Evolutionary conservation across 2,329 filamentous ascomycete genomes (phyloP).

Genomic region (Graphilbum ipis-grandicollis): DNA sequence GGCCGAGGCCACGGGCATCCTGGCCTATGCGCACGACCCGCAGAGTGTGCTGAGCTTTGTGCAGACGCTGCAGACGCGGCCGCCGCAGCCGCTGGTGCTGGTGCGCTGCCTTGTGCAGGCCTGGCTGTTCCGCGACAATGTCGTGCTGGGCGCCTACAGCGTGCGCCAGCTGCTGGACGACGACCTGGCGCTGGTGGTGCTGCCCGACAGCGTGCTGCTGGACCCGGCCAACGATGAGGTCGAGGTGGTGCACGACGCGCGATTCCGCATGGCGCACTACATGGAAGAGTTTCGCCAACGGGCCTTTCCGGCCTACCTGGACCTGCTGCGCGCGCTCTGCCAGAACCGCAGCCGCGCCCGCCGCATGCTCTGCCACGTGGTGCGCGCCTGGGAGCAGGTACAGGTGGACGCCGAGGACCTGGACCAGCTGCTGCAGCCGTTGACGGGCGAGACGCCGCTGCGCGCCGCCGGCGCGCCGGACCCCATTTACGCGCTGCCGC

Average conservation of each 20-base stretch:
- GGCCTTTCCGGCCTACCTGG: slow-evolving; percentile 56
- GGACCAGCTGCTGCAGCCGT: slow-evolving; percentile 47
- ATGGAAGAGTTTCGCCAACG: slow-evolving; percentile 54
- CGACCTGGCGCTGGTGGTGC: slow-evolving; percentile 60
- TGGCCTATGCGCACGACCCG: slow-evolving; percentile 50
- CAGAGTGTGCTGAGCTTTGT: slow-evolving; percentile 60
- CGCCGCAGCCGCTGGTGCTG: slow-evolving; percentile 69
- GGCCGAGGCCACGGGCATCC: slow-evolving; percentile 46
- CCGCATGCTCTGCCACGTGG: slow-evolving; percentile 72
- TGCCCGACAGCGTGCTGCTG: slow-evolving; percentile 54
- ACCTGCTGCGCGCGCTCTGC: slow-evolving; percentile 68
- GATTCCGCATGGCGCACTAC: slow-evolving; percentile 52
- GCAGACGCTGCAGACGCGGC: slow-evolving; percentile 56
- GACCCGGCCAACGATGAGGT: slow-evolving; percentile 60
- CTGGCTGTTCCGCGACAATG: slow-evolving; percentile 56
- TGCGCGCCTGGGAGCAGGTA: slow-evolving; percentile 40
- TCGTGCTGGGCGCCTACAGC: slow-evolving; percentile 48
- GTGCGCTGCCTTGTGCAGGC: slow-evolving; percentile 65
- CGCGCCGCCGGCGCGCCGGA: not conserved
- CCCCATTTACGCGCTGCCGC: slow-evolving; percentile 43
- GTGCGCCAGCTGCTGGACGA: slow-evolving; percentile 63
- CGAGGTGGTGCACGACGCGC: slow-evolving; percentile 55
- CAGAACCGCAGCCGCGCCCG: slow-evolving; percentile 82
- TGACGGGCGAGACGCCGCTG: slow-evolving; percentile 39
- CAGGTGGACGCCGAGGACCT: slow-evolving; percentile 68